Evolutionary conservation across 495 filamentous ascomycete genomes (phyloP).

Genomic region (Neurospora cerealis): DNA sequence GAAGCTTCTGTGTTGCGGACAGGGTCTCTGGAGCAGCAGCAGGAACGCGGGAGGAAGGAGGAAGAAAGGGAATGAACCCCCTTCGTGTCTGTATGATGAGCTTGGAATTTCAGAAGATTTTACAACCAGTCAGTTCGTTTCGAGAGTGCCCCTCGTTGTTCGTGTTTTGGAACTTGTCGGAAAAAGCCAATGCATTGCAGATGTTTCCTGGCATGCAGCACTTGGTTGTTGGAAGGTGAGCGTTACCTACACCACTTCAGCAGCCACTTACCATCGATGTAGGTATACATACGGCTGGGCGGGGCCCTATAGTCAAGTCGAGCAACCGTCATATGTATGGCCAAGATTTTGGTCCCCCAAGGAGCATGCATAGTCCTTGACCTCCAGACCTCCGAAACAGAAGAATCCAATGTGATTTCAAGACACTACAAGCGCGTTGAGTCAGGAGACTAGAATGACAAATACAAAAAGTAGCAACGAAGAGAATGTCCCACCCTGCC

Average conservation of each 20-base stretch:
- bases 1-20: background rate
- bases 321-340: too few species aligned
- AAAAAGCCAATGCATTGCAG: background rate
- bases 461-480: too few species aligned
- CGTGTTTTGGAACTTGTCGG: background rate
- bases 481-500: too few species aligned
- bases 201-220: background rate
- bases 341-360: too few species aligned
- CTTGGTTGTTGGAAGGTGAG: background rate
- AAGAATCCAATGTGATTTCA: background rate
- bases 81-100: background rate
- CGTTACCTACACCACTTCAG: background rate
- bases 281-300: background rate
- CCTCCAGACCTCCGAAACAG: background rate
- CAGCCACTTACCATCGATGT: background rate
- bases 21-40: background rate
- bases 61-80: background rate
- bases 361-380: background rate
- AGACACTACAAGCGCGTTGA: too few species aligned
- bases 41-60: background rate
- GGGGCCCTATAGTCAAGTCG: background rate
- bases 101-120: background rate
- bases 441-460: too few species aligned
- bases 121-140: background rate
- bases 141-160: background rate